phyloP scores from a whole-genome alignment of 768 basidiomycete species.

The Calocybe gangraenosa region DNA sequence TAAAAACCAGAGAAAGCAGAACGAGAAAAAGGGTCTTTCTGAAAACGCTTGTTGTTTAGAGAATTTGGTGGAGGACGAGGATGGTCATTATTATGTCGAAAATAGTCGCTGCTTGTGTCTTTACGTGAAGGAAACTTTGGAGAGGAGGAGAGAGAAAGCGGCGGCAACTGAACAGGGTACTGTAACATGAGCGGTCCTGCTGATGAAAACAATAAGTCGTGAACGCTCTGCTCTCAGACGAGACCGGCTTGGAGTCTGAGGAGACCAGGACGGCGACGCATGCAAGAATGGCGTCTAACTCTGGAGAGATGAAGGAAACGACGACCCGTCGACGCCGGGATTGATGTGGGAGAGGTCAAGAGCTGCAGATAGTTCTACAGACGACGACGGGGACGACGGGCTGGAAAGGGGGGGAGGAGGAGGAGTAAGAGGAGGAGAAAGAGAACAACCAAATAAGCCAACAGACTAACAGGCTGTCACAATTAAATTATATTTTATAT shows the following conservation, averaged over 20 bases:
- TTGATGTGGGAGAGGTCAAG: constrained; percentile 1
- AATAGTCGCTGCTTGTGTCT: constrained; percentile 28
- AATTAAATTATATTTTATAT: constrained; percentile 7
- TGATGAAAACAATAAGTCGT: constrained; percentile 22
- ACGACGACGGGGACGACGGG: constrained; percentile 18
- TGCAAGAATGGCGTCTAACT: constrained; percentile 27
- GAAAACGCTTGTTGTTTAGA: constrained; percentile 33
- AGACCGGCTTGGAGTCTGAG: constrained; percentile 57
- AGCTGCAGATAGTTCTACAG: constrained; percentile 5
- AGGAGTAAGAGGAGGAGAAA: constrained; percentile 22
- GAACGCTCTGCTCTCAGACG: constrained; percentile 44
- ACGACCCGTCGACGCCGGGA: constrained; percentile 25
- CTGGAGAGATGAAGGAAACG: constrained; percentile 16
- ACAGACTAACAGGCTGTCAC: constrained; percentile 12
- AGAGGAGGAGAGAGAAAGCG: constrained; percentile 33
- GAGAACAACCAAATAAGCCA: constrained; percentile 15
- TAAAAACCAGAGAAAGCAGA: constrained; percentile 23
- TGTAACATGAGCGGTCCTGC: constrained; percentile 54
- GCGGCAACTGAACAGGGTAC: constrained; percentile 42
- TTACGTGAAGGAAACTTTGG: constrained; percentile 27
- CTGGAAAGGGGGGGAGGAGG: too few species aligned
- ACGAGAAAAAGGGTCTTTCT: constrained; percentile 32
- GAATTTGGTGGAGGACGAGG: constrained; percentile 20
- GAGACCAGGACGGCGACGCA: constrained; percentile 34
- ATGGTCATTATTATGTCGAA: constrained; percentile 46